phyloP scores from a whole-genome alignment of 352 stramenopile genomes.

The Phytophthora vignae region DNA sequence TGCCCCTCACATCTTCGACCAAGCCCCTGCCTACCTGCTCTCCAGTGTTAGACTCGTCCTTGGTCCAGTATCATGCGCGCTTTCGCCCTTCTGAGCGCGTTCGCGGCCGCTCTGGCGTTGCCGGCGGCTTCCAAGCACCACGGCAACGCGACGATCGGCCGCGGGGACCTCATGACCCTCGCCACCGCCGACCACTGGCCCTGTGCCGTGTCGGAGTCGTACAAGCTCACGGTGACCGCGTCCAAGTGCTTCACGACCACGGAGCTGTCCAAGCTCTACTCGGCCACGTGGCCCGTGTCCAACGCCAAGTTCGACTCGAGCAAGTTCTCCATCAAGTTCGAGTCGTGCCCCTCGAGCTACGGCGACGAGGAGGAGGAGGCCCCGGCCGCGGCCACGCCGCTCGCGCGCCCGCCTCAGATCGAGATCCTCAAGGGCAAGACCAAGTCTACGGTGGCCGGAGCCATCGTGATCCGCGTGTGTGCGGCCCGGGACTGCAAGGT shows the following conservation, averaged over 20 bases:
- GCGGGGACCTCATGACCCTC: background rate
- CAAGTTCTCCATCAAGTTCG: background rate
- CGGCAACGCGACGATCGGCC: background rate
- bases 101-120: background rate
- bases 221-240: conserved; percentile 5
- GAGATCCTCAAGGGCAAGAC: conserved; percentile 9
- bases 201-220: conserved; percentile 1
- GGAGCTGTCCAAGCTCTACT: background rate
- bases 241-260: conserved; percentile 2
- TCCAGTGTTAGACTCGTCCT: background rate
- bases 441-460: background rate
- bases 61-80: background rate
- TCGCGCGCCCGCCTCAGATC: conserved; percentile 1
- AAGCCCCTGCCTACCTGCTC: background rate
- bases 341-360: background rate
- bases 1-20: background rate
- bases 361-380: too few species aligned
- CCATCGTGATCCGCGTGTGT: conserved; percentile 7
- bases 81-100: conserved; percentile 3
- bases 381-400: background rate
- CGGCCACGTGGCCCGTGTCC: conserved; percentile 12
- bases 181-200: background rate
- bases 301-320: conserved; percentile 9
- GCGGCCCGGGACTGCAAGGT: conserved; percentile 2
- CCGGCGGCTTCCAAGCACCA: background rate